Evolutionary conservation across 2,329 filamentous ascomycete genomes (phyloP), one percentile per base, ranked within the genome.

Genomic region (Lasiodiplodia citricola): DNA sequence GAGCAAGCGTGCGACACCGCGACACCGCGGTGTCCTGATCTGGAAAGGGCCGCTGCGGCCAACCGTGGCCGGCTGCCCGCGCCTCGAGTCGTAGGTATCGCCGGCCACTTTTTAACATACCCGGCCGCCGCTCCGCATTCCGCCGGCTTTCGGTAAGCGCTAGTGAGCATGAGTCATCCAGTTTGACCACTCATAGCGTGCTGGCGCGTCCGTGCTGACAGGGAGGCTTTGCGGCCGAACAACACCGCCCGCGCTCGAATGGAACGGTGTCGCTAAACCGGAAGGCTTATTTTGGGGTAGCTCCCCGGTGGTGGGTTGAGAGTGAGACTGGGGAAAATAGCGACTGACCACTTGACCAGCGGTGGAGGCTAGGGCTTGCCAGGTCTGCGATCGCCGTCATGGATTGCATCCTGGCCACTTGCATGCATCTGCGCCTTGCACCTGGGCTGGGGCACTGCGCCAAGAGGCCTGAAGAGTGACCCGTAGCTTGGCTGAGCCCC

Each of bases 321-420:
- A 47, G 52, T 52, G 28, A 52, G 44, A 47, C 60, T 28, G 44
- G 44, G 60, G 60, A 52, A 51, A 44, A 18, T 6, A 5, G 10
- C 35, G n/a, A 38, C 31, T 23, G 18, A 18, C 31, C 35, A 31
- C 55, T 28, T 37, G 47, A 52, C 44, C 60, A 64, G 60, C 60
- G 60, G 60, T 64, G 60, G 60, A 37, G 60, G 6, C 23, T 64
- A 64, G 60, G 60, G 60, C 60, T 52, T 41, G 8, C 44, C 44
- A 52, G 11, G n/a, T 18, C 18, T 38, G 60, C 44, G 60, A 64
- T 64, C 60, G 60, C 18, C 60, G 13, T 50, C 58, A 35, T 31
- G 44, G 44, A 44, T 51, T 38, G 41, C 23, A 37, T 51, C 56
- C 56, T 37, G 35, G 35, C 31, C 37, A 25, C n/a, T 31, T 31